A percentile compares a stretch with the other conserved stretches of the same genome.
Conservation (phyloP, 768 basidiomycete species). For the Hericium erinaceus region DNA sequence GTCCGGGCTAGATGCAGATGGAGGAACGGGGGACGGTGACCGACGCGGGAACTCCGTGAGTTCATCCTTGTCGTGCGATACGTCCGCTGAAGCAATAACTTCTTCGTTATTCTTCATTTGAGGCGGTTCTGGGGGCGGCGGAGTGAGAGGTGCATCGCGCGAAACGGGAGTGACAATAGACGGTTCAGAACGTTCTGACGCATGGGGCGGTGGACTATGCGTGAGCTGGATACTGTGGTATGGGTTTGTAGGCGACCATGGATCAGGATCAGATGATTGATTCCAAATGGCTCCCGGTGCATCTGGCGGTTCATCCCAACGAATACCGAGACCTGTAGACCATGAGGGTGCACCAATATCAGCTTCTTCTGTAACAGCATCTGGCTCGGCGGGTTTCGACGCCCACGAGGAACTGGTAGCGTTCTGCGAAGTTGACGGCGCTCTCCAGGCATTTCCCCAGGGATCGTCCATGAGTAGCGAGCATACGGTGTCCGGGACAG, state of each 20-base stretch:
- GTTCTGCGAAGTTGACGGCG: slow-evolving; percentile 21
- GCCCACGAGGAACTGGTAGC: slow-evolving; percentile 3
- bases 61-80: no score
- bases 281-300: slow-evolving; percentile 34
- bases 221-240: slow-evolving; percentile 18
- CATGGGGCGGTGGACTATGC: background rate
- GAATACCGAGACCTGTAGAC: slow-evolving; percentile 34
- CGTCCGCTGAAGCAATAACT: no score
- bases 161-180: no score
- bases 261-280: slow-evolving; percentile 15
- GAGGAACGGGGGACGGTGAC: background rate
- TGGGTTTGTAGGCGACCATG: slow-evolving; percentile 24
- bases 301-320: slow-evolving; percentile 41
- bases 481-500: background rate
- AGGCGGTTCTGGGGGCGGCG: no score
- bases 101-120: no score
- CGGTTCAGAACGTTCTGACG: no score
- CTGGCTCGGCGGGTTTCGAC: slow-evolving; percentile 9
- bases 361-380: slow-evolving; percentile 33
- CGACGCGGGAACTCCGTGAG: background rate
- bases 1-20: slow-evolving; percentile 36
- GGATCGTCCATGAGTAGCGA: slow-evolving; percentile 54
- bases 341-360: slow-evolving; percentile 52
- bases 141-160: no score
- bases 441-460: slow-evolving; percentile 66